A percentile compares a stretch with the other conserved stretches of the same genome.
phyloP scores from a whole-genome alignment of 129 eudicot genomes.

The Centrapalus pauciflorus region DNA sequence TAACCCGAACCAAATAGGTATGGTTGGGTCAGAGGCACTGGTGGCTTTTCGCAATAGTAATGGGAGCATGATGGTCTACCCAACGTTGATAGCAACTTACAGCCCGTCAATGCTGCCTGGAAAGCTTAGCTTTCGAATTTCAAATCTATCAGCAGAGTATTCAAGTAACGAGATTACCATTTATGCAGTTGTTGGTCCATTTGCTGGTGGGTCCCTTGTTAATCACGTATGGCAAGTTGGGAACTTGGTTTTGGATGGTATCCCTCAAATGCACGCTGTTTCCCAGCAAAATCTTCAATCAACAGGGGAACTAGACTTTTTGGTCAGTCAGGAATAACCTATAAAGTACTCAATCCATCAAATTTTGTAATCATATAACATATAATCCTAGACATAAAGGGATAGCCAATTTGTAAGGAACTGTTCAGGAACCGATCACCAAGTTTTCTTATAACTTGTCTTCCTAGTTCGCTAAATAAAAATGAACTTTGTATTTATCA shows the following conservation, averaged over 20 bases:
- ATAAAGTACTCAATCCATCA: neutral
- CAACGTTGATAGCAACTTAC: conserved; percentile 44
- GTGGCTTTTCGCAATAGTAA: conserved; percentile 46
- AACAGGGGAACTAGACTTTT: conserved; percentile 43
- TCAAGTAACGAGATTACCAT: conserved; percentile 41
- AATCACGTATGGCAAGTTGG: conserved; percentile 66
- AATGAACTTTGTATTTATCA: neutral
- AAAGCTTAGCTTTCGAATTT: conserved; percentile 48
- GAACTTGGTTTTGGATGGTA: conserved; percentile 31
- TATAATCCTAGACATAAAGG: neutral
- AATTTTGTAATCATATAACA: no score
- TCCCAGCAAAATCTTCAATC: conserved; percentile 45
- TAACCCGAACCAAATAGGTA: conserved; percentile 45
- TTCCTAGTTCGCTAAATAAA: neutral
- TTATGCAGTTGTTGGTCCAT: conserved; percentile 54
- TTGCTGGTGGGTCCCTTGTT: conserved; percentile 36
- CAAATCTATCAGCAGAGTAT: conserved; percentile 49
- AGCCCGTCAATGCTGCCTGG: conserved; percentile 51
- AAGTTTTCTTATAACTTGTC: neutral
- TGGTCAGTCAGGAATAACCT: conserved; percentile 6
- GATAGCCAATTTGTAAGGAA: no score
- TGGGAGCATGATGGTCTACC: conserved; percentile 34
- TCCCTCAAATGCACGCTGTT: conserved; percentile 57
- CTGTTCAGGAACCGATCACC: neutral
- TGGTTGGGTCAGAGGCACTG: conserved; percentile 71